Conservation (phyloP, 352 stramenopile species). For the Phytophthora sojae region DNA sequence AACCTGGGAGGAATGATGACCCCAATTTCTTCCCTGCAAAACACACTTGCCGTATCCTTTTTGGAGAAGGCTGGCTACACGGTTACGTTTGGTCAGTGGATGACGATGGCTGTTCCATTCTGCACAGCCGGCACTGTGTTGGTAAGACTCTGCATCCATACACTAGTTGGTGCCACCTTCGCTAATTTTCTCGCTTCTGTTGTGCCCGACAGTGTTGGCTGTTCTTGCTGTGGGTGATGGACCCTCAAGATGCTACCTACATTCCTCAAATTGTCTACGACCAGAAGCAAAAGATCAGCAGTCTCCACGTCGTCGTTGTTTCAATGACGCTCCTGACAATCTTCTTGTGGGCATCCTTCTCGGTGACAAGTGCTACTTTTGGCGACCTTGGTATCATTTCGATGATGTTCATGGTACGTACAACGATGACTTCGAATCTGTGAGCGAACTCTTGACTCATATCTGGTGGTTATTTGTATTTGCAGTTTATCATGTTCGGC, state of each 20-base stretch:
- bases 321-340: slow-evolving; percentile 92
- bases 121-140: slow-evolving; percentile 88
- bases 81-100: slow-evolving; percentile 93
- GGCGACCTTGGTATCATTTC: slow-evolving; percentile 93
- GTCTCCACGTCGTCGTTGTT: slow-evolving; percentile 89
- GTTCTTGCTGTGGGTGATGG: slow-evolving; percentile 87
- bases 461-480: neutral
- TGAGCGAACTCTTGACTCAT: neutral
- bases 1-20: slow-evolving; percentile 96
- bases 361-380: slow-evolving; percentile 86
- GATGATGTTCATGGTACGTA: slow-evolving; percentile 89
- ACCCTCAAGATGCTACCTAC: slow-evolving; percentile 88
- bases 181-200: neutral
- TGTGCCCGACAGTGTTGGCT: slow-evolving; percentile 77
- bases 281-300: slow-evolving; percentile 91
- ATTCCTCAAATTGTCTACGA: slow-evolving; percentile 95
- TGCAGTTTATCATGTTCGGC: slow-evolving; percentile 88
- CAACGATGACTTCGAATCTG: neutral
- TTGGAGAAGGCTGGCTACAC: slow-evolving; percentile 88
- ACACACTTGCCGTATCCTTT: slow-evolving; percentile 87
- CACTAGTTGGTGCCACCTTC: slow-evolving; percentile 8
- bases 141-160: slow-evolving; percentile 40
- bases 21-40: slow-evolving; percentile 93
- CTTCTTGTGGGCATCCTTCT: slow-evolving; percentile 91
- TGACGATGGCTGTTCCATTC: slow-evolving; percentile 90